phyloP scores from a whole-genome alignment of 2,329 filamentous ascomycete genomes.

The Penicillium frequentans region DNA sequence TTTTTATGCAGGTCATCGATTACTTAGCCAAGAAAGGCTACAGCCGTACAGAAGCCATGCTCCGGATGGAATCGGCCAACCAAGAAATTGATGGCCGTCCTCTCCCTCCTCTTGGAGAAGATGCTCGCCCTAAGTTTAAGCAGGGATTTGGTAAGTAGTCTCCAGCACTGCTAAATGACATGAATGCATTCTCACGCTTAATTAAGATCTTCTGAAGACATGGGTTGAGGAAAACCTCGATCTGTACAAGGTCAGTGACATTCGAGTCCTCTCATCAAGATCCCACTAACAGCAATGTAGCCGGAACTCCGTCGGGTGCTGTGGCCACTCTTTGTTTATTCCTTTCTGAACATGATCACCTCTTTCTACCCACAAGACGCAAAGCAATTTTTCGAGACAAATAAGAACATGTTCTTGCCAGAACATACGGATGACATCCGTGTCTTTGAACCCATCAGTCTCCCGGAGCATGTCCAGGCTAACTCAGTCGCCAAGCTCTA shows the following conservation, averaged over 20 bases:
- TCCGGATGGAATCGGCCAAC: constrained; percentile 84
- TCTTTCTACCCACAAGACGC: constrained; percentile 72
- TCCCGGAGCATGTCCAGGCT: constrained; percentile 75
- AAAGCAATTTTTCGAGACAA: constrained; percentile 69
- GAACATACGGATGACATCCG: constrained; percentile 80
- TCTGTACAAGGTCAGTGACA: constrained; percentile 73
- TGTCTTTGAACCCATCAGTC: constrained; percentile 68
- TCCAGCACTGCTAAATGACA: not conserved
- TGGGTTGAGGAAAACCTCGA: constrained; percentile 94
- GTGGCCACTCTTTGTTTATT: constrained; percentile 95
- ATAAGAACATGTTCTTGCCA: constrained; percentile 69
- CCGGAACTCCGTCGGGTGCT: constrained; percentile 84
- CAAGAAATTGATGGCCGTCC: constrained; percentile 79
- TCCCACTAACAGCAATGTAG: constrained; percentile 41
- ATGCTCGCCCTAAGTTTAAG: constrained; percentile 75
- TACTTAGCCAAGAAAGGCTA: constrained; percentile 96
- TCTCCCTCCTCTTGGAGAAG: constrained; percentile 64
- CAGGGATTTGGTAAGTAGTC: constrained; percentile 61
- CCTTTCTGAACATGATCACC: constrained; percentile 75
- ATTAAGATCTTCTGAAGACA: constrained; percentile 63
- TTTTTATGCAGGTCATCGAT: constrained; percentile 69
- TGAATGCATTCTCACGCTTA: not conserved
- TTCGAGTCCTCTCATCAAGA: not conserved
- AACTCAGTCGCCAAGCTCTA: constrained; percentile 81
- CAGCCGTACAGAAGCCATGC: constrained; percentile 85